phyloP scores from a whole-genome alignment of 768 basidiomycete genomes.

The Russula sp. region DNA sequence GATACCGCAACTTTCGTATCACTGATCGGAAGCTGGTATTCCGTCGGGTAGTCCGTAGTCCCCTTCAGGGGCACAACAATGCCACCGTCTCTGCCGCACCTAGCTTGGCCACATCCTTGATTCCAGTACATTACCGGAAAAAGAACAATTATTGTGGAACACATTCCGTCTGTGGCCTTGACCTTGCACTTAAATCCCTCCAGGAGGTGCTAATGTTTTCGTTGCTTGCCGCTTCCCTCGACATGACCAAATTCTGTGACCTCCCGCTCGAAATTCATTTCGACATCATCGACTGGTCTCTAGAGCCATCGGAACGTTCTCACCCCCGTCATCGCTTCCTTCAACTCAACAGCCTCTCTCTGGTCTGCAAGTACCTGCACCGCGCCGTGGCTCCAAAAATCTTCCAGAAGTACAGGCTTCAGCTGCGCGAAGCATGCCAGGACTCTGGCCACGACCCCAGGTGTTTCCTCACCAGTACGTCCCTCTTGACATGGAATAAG shows the following conservation, averaged over 20 bases:
- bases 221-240: no score
- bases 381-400: not conserved
- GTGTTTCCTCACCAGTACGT: not conserved
- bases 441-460: not conserved
- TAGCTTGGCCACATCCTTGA: no score
- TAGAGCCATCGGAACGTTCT: not conserved
- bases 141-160: no score
- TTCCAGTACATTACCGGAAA: no score
- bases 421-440: not conserved
- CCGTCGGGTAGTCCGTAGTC: no score
- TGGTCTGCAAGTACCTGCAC: not conserved
- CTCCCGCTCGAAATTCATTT: not conserved
- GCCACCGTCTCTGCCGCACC: no score
- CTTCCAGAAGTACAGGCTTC: not conserved
- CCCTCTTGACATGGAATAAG: not conserved
- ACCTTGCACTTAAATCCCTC: no score
- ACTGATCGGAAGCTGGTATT: no score
- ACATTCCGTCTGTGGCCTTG: no score
- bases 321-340: not conserved
- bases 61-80: no score
- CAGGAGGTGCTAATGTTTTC: no score
- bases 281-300: not conserved
- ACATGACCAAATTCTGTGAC: slow-evolving; percentile 3
- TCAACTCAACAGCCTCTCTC: not conserved
- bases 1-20: no score